phyloP scores from a whole-genome alignment of 352 stramenopile genomes.

The Paralagenidium karlingii region DNA sequence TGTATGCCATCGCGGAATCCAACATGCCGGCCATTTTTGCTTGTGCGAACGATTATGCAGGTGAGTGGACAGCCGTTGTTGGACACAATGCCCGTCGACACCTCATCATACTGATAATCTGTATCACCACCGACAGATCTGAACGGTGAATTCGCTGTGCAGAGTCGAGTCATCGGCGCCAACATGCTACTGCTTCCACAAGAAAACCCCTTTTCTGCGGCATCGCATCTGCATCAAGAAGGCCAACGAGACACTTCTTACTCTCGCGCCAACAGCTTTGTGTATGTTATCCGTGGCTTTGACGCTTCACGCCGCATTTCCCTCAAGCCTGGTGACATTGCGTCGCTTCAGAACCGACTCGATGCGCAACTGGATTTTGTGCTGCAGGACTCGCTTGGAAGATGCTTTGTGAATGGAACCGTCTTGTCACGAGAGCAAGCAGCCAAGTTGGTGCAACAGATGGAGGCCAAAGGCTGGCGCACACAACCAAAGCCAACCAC shows the following conservation, averaged over 20 bases:
- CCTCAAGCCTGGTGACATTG: conserved; percentile 12
- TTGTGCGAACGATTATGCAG: conserved; percentile 63
- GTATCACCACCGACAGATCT: too few species aligned
- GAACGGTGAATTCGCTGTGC: conserved; percentile 65
- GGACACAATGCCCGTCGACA: background rate
- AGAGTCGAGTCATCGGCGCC: conserved; percentile 41
- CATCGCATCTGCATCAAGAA: conserved; percentile 62
- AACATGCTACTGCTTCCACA: conserved; percentile 48
- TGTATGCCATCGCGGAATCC: conserved; percentile 36
- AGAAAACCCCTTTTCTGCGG: conserved; percentile 62
- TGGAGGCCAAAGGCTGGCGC: too few species aligned
- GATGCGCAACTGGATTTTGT: conserved; percentile 34
- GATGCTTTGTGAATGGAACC: conserved; percentile 46
- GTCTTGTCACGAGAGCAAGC: conserved; percentile 58
- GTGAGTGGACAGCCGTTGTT: background rate
- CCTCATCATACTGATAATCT: background rate
- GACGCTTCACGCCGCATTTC: conserved; percentile 15
- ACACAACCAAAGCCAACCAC: too few species aligned
- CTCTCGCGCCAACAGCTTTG: conserved; percentile 56
- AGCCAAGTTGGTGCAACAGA: too few species aligned
- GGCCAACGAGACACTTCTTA: conserved; percentile 41
- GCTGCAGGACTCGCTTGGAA: conserved; percentile 32
- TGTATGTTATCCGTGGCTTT: conserved; percentile 37
- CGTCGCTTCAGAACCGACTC: conserved; percentile 21
- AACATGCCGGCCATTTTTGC: conserved; percentile 50